These are phyloP conservation scores for Pythium sp. DNA, from an alignment of 352 stramenopile genomes.

Conservation along the genomic window DNA sequence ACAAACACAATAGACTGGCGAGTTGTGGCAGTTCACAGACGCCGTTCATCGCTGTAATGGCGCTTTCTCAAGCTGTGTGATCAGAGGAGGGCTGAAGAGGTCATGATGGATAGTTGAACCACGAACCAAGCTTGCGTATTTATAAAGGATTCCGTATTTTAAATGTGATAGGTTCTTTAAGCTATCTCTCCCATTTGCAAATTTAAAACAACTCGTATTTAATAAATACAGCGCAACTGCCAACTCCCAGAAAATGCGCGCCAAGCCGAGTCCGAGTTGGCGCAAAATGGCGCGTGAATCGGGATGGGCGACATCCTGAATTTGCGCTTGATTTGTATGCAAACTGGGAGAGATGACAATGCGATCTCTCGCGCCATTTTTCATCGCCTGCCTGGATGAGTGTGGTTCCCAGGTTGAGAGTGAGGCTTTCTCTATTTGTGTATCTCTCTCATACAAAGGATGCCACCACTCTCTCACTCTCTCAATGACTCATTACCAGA, in stretches of 20 bases:
- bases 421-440: neutral
- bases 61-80: too few relatives aligned
- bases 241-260: neutral
- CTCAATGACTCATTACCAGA: constrained; percentile 2
- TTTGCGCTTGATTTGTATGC: neutral
- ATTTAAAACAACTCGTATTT: neutral
- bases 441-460: neutral
- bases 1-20: too few relatives aligned
- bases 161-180: too few relatives aligned
- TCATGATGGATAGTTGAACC: too few relatives aligned
- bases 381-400: neutral
- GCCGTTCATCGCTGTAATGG: too few relatives aligned
- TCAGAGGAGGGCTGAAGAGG: too few relatives aligned
- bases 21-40: too few relatives aligned
- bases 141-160: too few relatives aligned
- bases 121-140: too few relatives aligned
- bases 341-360: neutral
- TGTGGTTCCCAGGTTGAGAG: neutral
- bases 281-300: neutral
- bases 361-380: neutral
- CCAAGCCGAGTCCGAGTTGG: neutral
- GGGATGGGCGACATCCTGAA: neutral
- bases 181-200: too few relatives aligned
- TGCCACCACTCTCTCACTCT: neutral
- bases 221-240: neutral